A percentile compares a stretch with the other conserved stretches of the same genome.
These are phyloP conservation scores for Stephania yunnanensis DNA, from an alignment of 164 flowering plant genomes.

Conservation along the genomic window DNA sequence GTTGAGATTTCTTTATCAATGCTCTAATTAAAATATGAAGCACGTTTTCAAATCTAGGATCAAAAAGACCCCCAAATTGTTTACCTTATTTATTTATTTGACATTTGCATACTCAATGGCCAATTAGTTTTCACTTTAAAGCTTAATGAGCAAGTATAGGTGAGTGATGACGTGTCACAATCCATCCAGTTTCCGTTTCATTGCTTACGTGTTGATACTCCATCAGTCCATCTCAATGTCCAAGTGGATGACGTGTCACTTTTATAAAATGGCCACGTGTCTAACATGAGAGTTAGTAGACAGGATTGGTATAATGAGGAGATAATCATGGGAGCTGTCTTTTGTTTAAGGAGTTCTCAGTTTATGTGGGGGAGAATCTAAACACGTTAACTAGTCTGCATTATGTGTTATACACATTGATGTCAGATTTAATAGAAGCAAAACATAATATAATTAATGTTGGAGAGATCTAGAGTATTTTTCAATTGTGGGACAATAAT, in stretches of 20 bases:
- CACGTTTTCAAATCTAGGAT: too few species aligned
- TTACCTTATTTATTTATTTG: too few species aligned
- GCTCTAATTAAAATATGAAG: too few species aligned
- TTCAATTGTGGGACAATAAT: background rate
- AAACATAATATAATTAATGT: background rate
- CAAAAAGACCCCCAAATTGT: too few species aligned
- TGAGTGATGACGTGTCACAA: background rate
- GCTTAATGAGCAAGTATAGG: too few species aligned
- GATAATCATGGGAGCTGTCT: conserved; percentile 2
- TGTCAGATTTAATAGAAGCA: too few species aligned
- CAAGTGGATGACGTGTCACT: conserved; percentile 3
- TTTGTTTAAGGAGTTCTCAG: background rate
- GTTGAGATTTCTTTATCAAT: too few species aligned
- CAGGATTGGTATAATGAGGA: background rate
- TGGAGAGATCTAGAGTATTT: background rate
- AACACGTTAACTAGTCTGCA: background rate
- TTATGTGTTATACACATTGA: background rate
- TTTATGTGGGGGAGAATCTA: background rate
- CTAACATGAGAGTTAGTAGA: background rate
- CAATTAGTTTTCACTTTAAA: too few species aligned
- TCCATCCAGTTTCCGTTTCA: background rate
- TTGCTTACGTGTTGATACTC: background rate
- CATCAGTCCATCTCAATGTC: background rate
- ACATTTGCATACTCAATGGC: too few species aligned
- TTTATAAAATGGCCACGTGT: background rate